phyloP scores from a whole-genome alignment of 345 rosid species.

The Ceriops zippeliana region DNA sequence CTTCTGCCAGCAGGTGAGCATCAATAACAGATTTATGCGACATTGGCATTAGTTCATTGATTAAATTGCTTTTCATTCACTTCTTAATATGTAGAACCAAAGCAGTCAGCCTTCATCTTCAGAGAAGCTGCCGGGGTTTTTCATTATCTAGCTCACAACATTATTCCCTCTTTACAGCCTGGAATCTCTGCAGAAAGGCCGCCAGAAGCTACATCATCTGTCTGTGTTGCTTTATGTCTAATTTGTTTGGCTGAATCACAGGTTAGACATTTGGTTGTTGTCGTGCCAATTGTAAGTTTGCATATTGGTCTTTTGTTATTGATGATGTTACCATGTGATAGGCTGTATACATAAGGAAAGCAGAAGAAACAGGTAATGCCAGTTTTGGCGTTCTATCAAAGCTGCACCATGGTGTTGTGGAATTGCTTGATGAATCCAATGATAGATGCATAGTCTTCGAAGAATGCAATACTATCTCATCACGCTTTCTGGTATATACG shows the following conservation, averaged over 20 bases:
- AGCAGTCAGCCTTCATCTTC: conserved; percentile 51
- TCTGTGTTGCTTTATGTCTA: conserved; percentile 50
- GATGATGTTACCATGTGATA: conserved; percentile 17
- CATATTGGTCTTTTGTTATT: conserved; percentile 6
- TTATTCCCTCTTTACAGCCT: conserved; percentile 48
- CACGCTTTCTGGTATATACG: conserved; percentile 46
- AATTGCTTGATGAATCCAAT: conserved; percentile 53
- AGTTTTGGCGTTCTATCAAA: conserved; percentile 50
- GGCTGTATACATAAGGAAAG: conserved; percentile 59
- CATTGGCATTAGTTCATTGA: neutral
- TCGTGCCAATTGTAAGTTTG: neutral
- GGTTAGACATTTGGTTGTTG: conserved; percentile 34
- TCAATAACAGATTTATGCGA: neutral
- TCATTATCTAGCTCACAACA: conserved; percentile 49
- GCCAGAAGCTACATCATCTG: conserved; percentile 52
- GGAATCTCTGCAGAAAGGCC: conserved; percentile 43
- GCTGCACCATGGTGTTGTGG: conserved; percentile 63
- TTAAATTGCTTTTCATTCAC: conserved; percentile 5
- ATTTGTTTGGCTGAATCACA: conserved; percentile 88
- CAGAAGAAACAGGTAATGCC: conserved; percentile 58
- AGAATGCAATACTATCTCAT: conserved; percentile 52
- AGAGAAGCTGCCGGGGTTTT: conserved; percentile 84
- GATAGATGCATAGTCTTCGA: conserved; percentile 28
- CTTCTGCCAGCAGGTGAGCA: conserved; percentile 48
- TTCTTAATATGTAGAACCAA: conserved; percentile 39